These are phyloP conservation scores for Plasmodium coatneyi DNA, from an alignment of 169 alveolate species.

Conservation along the genomic window DNA sequence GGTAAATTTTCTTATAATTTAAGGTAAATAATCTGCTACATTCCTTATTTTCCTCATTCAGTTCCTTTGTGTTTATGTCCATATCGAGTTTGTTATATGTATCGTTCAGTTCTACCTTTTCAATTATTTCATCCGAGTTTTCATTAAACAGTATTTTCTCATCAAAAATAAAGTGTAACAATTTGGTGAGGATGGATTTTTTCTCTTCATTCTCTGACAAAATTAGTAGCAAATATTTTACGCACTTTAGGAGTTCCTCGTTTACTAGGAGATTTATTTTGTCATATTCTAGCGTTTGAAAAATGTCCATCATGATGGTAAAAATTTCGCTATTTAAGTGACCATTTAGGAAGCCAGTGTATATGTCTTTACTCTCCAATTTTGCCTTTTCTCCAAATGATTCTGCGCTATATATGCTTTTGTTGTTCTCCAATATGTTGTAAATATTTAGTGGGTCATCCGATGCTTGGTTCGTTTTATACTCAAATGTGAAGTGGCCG, in stretches of 20 bases:
- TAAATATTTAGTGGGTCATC: slow-evolving; percentile 67
- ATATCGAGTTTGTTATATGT: slow-evolving; percentile 63
- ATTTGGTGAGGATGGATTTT: slow-evolving; percentile 5
- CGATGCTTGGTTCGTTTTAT: slow-evolving; percentile 1
- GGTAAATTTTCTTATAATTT: slow-evolving; percentile 66
- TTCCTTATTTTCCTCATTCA: slow-evolving; percentile 40
- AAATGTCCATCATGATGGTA: slow-evolving; percentile 36
- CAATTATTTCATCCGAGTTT: slow-evolving; percentile 62
- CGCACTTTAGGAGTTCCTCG: slow-evolving; percentile 26
- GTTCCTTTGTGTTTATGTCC: slow-evolving; percentile 15
- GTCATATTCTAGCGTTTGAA: slow-evolving; percentile 60
- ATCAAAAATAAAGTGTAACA: slow-evolving; percentile 46
- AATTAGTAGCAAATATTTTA: slow-evolving; percentile 10
- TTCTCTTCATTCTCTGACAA: slow-evolving; percentile 17
- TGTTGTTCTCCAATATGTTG: slow-evolving; percentile 51
- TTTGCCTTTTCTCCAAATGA: neutral
- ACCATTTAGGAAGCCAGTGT: slow-evolving; percentile 14
- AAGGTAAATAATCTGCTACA: slow-evolving; percentile 71
- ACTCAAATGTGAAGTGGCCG: slow-evolving; percentile 36
- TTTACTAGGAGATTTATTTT: slow-evolving; percentile 49
- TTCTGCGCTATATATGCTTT: neutral
- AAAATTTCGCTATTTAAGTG: slow-evolving; percentile 21
- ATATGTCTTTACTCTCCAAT: slow-evolving; percentile 26
- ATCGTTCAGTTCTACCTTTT: slow-evolving; percentile 56
- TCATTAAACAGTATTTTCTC: slow-evolving; percentile 63